A percentile compares a stretch with the other conserved stretches of the same genome.
Conservation (phyloP, 768 basidiomycete genomes). For the Lyophyllum atratum region DNA sequence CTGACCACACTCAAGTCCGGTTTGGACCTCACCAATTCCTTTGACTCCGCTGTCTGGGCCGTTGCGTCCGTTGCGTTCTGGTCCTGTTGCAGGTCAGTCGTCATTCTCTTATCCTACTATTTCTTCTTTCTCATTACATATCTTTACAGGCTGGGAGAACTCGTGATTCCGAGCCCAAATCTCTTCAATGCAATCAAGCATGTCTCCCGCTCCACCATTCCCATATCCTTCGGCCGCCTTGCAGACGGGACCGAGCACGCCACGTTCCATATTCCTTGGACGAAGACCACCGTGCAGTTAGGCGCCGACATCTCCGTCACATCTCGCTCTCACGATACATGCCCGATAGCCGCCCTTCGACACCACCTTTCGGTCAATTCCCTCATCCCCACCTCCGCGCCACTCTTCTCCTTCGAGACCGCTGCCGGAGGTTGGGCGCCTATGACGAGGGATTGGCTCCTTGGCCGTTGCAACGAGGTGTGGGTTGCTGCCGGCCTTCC, state of each 20-base stretch:
- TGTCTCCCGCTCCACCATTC: too few species aligned
- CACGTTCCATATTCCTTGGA: conserved; percentile 35
- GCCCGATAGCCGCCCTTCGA: too few species aligned
- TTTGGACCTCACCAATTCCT: conserved; percentile 10
- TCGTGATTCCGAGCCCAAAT: too few species aligned
- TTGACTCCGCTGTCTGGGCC: conserved; percentile 10
- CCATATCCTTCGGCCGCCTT: background rate
- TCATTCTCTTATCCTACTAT: background rate
- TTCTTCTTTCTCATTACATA: too few species aligned
- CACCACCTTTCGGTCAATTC: too few species aligned
- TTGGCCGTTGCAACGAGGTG: background rate
- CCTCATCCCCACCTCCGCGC: too few species aligned
- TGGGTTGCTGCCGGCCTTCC: background rate
- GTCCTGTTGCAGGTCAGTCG: conserved; percentile 1
- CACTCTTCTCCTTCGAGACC: too few species aligned
- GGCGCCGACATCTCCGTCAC: conserved; percentile 32
- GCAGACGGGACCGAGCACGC: conserved; percentile 6
- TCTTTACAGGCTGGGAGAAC: too few species aligned
- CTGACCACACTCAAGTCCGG: background rate
- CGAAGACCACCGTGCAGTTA: conserved; percentile 29
- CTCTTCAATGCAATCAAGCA: too few species aligned
- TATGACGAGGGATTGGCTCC: background rate
- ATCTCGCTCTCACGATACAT: background rate
- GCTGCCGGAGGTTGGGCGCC: too few species aligned
- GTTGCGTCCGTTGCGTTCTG: conserved; percentile 8